Evolutionary conservation across 164 flowering plant genomes (phyloP), one percentile per base, ranked within the genome.

Genomic region (Piper longum): DNA sequence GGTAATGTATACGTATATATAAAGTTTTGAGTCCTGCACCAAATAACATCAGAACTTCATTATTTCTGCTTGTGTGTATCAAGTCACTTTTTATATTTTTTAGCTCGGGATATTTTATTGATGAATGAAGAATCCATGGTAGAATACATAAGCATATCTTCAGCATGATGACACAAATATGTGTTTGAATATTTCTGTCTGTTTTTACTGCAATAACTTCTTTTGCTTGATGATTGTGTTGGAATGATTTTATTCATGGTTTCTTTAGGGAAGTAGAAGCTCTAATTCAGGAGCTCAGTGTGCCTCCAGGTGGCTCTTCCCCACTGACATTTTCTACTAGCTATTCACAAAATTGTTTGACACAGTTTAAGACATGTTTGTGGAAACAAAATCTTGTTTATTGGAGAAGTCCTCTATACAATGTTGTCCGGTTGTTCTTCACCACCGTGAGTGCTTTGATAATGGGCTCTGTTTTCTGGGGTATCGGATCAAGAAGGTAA

Each of bases 321-420:
- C 88, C 91, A 16, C 60, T 92, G 64, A 71, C 77, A 55, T 92
- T 92, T 70, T 26, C 78, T 39, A 51, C 93, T 8, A 73, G 66
- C 13, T 89, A 64, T 70, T 69, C 96, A 26, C 85, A 81, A 77
- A 66, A 65, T 65, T 41, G 36, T 26, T 5, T 73, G 2, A 65
- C 80, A 39, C 98, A 92, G 44, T 85, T 89, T 57, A 41, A 16
- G 51, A 62, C 67, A 8, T 89, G 96, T 76, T 69, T 86, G 16
- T 81, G 93, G 88, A 92, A 92, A 67, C 96, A 89, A 78, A 81
- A 79, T 67, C 84, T 85, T 63, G 83, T 86, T 12, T 92, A 92
- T 59, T 92, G 96, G 96, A 89, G 98, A 80, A 86, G 85, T 69
- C 98, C 98, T 3, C 57, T 59, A 1, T 92, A 92, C 72, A 92